A percentile compares a stretch with the other conserved stretches of the same genome.
Conservation (phyloP, 768 basidiomycete species). For the Leucosporidium creatinivorum region DNA sequence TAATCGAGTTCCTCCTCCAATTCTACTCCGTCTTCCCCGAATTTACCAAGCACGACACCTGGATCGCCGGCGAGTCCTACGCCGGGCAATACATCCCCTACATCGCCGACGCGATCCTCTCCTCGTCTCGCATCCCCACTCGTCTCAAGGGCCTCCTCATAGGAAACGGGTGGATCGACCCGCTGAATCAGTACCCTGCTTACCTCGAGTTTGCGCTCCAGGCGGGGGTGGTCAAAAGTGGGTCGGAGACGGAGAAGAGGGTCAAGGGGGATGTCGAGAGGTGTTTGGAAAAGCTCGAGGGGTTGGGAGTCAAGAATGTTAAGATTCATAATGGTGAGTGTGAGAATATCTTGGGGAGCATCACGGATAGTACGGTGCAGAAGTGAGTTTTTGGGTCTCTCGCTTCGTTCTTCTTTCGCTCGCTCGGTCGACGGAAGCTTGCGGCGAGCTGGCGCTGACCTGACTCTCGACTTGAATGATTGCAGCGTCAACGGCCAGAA, state of each 20-base stretch:
- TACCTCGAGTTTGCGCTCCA: conserved; percentile 73
- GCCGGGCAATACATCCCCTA: conserved; percentile 98
- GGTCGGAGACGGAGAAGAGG: conserved; percentile 59
- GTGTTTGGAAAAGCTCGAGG: conserved; percentile 52
- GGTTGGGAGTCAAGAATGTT: conserved; percentile 37
- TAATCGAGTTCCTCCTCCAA: conserved; percentile 75
- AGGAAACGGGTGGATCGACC: conserved; percentile 97
- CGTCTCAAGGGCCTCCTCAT: conserved; percentile 64
- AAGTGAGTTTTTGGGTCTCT: conserved; percentile 41
- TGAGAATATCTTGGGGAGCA: conserved; percentile 51
- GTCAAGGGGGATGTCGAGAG: conserved; percentile 54
- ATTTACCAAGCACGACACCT: conserved; percentile 74
- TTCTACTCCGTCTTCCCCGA: conserved; percentile 92
- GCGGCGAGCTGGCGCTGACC: too few relatives aligned
- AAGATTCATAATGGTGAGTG: conserved; percentile 53
- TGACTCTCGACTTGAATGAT: too few relatives aligned
- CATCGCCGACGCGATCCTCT: conserved; percentile 55
- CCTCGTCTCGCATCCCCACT: conserved; percentile 18
- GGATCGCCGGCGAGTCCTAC: conserved; percentile 89
- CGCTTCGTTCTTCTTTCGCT: neutral
- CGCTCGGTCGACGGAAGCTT: too few relatives aligned
- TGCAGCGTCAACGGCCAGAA: conserved; percentile 43
- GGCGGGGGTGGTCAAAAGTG: conserved; percentile 64
- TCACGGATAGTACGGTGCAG: conserved; percentile 43
- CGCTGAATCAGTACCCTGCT: conserved; percentile 74